A percentile compares a stretch with the other conserved stretches of the same genome.
Evolutionary conservation across 2,329 filamentous ascomycete genomes (phyloP).

Genomic region (Verticillium tricorpus): DNA sequence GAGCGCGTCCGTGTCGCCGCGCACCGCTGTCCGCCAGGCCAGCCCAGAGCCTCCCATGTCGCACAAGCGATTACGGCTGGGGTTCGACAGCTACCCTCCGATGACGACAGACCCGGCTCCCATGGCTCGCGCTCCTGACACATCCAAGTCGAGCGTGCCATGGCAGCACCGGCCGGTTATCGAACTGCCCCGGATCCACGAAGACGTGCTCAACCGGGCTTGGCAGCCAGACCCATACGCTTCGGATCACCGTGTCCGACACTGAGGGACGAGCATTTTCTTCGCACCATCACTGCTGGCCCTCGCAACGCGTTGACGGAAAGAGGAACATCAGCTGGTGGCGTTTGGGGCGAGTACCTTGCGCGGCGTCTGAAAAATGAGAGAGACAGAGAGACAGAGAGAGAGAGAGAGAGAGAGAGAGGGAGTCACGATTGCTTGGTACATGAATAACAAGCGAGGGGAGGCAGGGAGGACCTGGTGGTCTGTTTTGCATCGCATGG

Average conservation of each 20-base stretch:
- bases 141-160: slow-evolving; percentile 27
- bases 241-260: slow-evolving; percentile 12
- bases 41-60: slow-evolving; percentile 27
- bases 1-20: slow-evolving; percentile 44
- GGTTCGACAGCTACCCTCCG: slow-evolving; percentile 40
- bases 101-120: slow-evolving; percentile 24
- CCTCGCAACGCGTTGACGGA: too few species aligned
- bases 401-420: too few species aligned
- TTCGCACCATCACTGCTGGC: too few species aligned
- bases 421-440: background rate
- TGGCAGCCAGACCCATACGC: slow-evolving; percentile 49
- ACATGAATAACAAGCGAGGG: background rate
- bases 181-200: slow-evolving; percentile 43
- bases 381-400: too few species aligned
- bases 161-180: slow-evolving; percentile 29
- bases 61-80: slow-evolving; percentile 45
- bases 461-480: background rate
- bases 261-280: background rate
- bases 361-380: too few species aligned
- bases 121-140: slow-evolving; percentile 28
- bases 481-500: slow-evolving; percentile 8
- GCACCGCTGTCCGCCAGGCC: slow-evolving; percentile 27
- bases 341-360: too few species aligned
- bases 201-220: slow-evolving; percentile 41
- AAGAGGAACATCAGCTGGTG: too few species aligned